Percentiles rank a stretch among this genome's conserved stretches.
These are phyloP conservation scores for Mentha longifolia DNA, from an alignment of 257 asterid species.

Conservation along the genomic window DNA sequence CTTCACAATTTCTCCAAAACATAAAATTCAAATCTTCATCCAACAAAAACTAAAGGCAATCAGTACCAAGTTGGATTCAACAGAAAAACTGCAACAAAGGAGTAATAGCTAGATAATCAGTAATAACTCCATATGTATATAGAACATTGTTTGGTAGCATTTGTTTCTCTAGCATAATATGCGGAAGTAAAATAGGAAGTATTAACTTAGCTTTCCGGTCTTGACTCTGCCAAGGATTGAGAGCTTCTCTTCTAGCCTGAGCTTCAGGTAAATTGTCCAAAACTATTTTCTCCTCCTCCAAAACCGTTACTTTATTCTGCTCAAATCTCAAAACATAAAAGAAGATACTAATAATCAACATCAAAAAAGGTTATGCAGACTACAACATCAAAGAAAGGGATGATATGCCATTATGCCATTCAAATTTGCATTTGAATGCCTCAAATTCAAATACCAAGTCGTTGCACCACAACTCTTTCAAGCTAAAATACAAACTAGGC, in stretches of 20 bases:
- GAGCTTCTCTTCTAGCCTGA: constrained; percentile 83
- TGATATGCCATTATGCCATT: background rate
- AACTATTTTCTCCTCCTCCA: constrained; percentile 87
- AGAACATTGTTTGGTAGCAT: too few relatives aligned
- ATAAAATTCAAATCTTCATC: constrained; percentile 4
- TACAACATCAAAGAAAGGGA: constrained; percentile 1
- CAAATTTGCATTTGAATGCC: background rate
- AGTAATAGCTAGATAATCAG: constrained; percentile 42
- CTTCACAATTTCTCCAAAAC: background rate
- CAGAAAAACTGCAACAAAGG: constrained; percentile 14
- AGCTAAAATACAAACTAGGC: background rate
- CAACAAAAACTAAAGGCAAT: constrained; percentile 9
- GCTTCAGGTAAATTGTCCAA: constrained; percentile 88
- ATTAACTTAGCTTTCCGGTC: constrained; percentile 56
- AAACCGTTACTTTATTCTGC: constrained; percentile 87
- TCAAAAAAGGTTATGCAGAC: constrained; percentile 4
- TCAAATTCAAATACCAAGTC: constrained; percentile 9
- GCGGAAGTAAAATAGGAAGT: too few relatives aligned
- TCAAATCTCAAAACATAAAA: constrained; percentile 28
- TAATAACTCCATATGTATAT: too few relatives aligned
- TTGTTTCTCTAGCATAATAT: too few relatives aligned
- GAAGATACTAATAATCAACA: constrained; percentile 17
- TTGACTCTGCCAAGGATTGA: constrained; percentile 78
- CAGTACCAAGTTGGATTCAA: background rate
- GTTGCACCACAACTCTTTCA: background rate